Evolutionary conservation across 805 yeast species (phyloP), one percentile per base, ranked within the genome.

Genomic region (Nakazawaea pomicola): DNA sequence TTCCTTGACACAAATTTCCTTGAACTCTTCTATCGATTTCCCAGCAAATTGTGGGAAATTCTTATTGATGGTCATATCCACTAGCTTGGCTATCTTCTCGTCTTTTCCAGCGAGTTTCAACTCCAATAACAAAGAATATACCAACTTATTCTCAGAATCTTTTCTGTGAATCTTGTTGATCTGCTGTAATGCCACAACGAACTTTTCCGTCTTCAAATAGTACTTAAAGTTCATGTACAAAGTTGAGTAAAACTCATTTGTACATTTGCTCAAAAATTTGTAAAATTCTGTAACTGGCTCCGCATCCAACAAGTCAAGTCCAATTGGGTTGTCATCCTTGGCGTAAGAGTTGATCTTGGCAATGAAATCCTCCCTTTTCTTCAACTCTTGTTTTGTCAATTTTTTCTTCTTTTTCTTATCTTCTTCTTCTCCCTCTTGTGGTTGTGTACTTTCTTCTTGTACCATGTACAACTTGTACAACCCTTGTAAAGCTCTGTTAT

Each of bases 401-500:
- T 76, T 76, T 54, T 76, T 79, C 40, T 67, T 65, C 49, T 44
- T 56, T 47, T 54, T 62, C 43, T 51, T 55, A 17, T 41, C 46
- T 10, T 24, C 40, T 7, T 39, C 39, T 3, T 28, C 36, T 1
- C 17, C 29, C 28, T 62, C 58, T 12, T 56, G 58, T 16, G 65
- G 43, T 11, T 70, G 73, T 6, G 27, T 33, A 14, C 27, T 36
- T 4, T 10, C n/a, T 27, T 57, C 59, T 15, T 65, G 43, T n/a
- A 69, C 72, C 38, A 82, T 63, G 49, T 80, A 76, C 28, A 85
- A 58, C 15, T 68, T 61, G 20, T 80, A 61, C 27, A 88, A 74
- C 1, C 93, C 95, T 33, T 64, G 60, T 45, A 82, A 68, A 1
- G 85, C 85, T 41, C 93, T 74, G n/a, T 74, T 67, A 54, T 76